Conservation (phyloP, 805 yeast species). For the Yamadazyma philogaea region DNA sequence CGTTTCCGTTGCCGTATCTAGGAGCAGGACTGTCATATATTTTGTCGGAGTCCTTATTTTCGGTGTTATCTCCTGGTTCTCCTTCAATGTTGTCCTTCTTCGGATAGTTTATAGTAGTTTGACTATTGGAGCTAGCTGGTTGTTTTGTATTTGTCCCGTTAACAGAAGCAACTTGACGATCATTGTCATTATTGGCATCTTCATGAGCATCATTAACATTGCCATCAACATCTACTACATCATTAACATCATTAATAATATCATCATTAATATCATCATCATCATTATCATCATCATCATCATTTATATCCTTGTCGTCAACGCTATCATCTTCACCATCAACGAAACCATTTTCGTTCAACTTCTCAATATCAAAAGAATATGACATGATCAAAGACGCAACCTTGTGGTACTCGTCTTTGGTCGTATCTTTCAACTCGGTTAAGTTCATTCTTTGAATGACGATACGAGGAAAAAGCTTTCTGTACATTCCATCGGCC, state of each 20-base stretch:
- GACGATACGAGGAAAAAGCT: constrained; percentile 40
- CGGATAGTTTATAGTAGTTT: too few species aligned
- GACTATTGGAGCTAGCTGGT: not conserved
- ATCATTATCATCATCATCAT: constrained; percentile 14
- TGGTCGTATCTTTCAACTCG: constrained; percentile 30
- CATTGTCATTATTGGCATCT: not conserved
- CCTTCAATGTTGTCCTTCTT: too few species aligned
- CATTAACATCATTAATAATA: not conserved
- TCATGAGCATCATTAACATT: not conserved
- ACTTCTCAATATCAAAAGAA: constrained; percentile 75
- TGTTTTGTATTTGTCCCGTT: too few species aligned
- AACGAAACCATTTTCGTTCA: constrained; percentile 19
- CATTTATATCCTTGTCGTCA: constrained; percentile 22
- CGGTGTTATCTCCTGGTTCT: not conserved
- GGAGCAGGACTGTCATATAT: too few species aligned
- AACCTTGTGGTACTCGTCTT: constrained; percentile 62
- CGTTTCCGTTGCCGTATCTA: not conserved
- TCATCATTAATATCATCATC: constrained; percentile 9
- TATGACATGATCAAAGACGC: constrained; percentile 87
- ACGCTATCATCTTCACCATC: constrained; percentile 23
- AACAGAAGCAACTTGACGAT: not conserved
- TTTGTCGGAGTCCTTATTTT: too few species aligned
- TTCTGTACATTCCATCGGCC: constrained; percentile 59
- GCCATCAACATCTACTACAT: not conserved
- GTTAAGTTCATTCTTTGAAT: constrained; percentile 26